phyloP scores from a whole-genome alignment of 768 basidiomycete species.

The Plicaturopsis crispa region DNA sequence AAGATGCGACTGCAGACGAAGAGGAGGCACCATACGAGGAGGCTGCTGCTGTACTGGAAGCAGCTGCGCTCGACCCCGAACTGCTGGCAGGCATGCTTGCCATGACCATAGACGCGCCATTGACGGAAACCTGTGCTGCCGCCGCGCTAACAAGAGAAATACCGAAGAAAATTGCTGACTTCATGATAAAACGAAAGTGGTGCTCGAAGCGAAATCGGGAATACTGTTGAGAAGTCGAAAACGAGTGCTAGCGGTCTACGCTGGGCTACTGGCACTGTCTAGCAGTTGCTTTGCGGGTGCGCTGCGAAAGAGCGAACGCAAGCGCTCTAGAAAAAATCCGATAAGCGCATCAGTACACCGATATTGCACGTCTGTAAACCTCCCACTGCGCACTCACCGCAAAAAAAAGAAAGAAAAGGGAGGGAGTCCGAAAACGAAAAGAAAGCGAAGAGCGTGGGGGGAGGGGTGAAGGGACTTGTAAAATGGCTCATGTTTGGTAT shows the following conservation, averaged over 20 bases:
- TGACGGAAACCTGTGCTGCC: constrained; percentile 48
- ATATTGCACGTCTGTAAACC: too few relatives aligned
- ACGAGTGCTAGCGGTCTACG: constrained; percentile 60
- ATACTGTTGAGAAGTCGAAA: constrained; percentile 25
- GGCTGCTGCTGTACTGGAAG: neutral
- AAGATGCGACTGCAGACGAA: too few relatives aligned
- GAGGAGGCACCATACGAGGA: neutral
- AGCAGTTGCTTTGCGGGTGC: constrained; percentile 41
- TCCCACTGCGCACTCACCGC: constrained; percentile 45
- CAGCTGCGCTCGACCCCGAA: neutral
- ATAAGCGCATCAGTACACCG: too few relatives aligned
- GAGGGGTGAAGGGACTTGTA: constrained; percentile 10
- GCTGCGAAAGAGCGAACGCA: constrained; percentile 33
- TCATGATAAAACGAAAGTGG: constrained; percentile 52
- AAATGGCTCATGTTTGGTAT: constrained; percentile 17
- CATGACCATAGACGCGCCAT: constrained; percentile 27
- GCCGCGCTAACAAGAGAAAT: constrained; percentile 52
- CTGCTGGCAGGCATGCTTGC: constrained; percentile 7
- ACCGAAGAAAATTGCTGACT: constrained; percentile 50
- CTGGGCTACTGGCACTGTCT: constrained; percentile 62
- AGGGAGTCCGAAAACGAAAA: constrained; percentile 29
- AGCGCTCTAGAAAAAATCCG: constrained; percentile 39
- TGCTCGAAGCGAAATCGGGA: constrained; percentile 26
- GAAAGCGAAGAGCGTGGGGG: constrained; percentile 30
- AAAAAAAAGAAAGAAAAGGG: constrained; percentile 18